Evolutionary conservation across 257 asterid species (phyloP).

Genomic region (Solanum tarijense): DNA sequence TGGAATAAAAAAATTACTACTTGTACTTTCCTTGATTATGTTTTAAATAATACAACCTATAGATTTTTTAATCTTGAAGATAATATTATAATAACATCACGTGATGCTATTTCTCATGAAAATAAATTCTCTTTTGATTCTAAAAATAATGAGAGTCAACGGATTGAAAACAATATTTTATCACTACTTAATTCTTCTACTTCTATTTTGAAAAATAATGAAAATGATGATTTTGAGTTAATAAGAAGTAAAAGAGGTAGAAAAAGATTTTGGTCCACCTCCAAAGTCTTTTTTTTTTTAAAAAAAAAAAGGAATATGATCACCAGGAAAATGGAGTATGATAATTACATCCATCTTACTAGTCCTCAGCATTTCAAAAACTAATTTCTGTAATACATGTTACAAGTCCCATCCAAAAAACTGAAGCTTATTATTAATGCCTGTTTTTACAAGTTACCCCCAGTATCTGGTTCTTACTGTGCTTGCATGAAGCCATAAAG

Average conservation of each 20-base stretch:
- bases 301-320: not conserved
- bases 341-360: not conserved
- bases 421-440: not conserved
- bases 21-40: not conserved
- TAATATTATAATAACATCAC: not conserved
- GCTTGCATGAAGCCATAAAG: not conserved
- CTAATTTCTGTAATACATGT: not conserved
- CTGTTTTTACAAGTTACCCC: not conserved
- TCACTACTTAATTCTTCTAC: not conserved
- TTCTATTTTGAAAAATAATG: not conserved
- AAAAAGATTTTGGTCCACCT: not conserved
- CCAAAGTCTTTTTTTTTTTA: not conserved
- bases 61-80: too few relatives aligned
- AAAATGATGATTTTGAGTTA: not conserved
- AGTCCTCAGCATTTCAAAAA: not conserved
- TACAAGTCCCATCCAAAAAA: not conserved
- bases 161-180: too few relatives aligned
- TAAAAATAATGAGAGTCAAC: not conserved
- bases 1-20: too few relatives aligned
- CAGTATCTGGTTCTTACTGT: not conserved
- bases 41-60: not conserved
- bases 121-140: not conserved
- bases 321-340: not conserved
- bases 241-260: not conserved
- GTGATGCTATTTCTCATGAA: not conserved